Conservation (phyloP, 257 asterid species). For the Penstemon newberryi region DNA sequence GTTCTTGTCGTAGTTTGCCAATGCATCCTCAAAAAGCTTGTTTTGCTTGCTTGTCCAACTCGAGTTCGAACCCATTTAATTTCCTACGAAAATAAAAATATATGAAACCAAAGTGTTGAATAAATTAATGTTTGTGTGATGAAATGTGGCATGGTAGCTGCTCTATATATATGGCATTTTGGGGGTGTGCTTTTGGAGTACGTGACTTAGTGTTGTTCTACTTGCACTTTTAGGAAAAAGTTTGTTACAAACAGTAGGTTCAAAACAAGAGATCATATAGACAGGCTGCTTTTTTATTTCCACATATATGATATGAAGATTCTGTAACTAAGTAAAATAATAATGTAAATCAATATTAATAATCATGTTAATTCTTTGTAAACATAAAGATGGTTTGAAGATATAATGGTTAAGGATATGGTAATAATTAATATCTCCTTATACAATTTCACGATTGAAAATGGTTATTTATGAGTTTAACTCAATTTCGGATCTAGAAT, state of each 20-base stretch:
- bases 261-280: too few species aligned
- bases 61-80: constrained; percentile 43
- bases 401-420: too few species aligned
- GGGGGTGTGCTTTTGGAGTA: background rate
- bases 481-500: too few species aligned
- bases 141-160: constrained; percentile 10
- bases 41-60: constrained; percentile 58
- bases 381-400: too few species aligned
- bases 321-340: too few species aligned
- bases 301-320: too few species aligned
- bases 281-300: too few species aligned
- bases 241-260: background rate
- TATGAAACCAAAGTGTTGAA: background rate
- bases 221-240: background rate
- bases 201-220: constrained; percentile 2
- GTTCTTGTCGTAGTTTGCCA: constrained; percentile 47
- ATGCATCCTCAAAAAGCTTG: constrained; percentile 68
- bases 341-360: too few species aligned
- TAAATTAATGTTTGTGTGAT: background rate
- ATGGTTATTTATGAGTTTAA: too few species aligned
- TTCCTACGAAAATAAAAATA: background rate
- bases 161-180: constrained; percentile 33
- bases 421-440: too few species aligned
- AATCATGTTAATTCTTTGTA: too few species aligned
- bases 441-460: too few species aligned